Evolutionary conservation across 192 early-diverging fungal species (phyloP), one percentile per base, ranked within the genome.

Genomic region (Mortierella claussenii): DNA sequence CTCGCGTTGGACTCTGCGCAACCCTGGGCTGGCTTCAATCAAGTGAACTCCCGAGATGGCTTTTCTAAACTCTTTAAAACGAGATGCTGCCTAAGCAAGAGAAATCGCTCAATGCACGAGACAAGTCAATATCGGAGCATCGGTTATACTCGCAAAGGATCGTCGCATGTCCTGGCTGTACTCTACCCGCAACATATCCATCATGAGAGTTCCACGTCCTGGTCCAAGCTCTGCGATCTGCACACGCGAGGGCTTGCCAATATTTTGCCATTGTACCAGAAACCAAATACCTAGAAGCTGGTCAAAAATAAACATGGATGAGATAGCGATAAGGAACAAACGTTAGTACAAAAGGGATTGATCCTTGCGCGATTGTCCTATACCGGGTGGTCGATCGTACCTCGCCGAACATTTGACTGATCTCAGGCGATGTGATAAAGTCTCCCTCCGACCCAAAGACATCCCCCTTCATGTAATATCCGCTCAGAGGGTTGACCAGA

Each of bases 371-470:
- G n/a, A n/a, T n/a, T n/a, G 37, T 26, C 15, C 37, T 43, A 20
- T 54, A n/a, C 36, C 21, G 31, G 4, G 13, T 9, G 11, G 42
- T 36, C 17, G 24, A 6, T 27, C 49, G 47, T 79, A 92, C 90
- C 80, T 97, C 97, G 32, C 97, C 96, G 91, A 97, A 99, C 89
- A 97, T 93, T 83, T 99, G 96, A 70, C 90, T 93, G 73, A 99
- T 96, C 78, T 99, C 97, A 4, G 97, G 97, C 10, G 94, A 95
- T 5, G 97, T 99, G 18, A 91, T 89, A 83, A 99, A 99, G 65
- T 99, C 97, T 15, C 96, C 96, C 55, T 92, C 55, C 12, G 69
- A 64, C 18, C 97, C 97, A 85, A 99, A 94, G 11, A 96, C 93
- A 67, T 97, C 93, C 1, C 90, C 89, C 49, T 87, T 84, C 84